Evolutionary conservation across 2,329 filamentous ascomycete species (phyloP).

Genomic region (Sarocladium strictum): DNA sequence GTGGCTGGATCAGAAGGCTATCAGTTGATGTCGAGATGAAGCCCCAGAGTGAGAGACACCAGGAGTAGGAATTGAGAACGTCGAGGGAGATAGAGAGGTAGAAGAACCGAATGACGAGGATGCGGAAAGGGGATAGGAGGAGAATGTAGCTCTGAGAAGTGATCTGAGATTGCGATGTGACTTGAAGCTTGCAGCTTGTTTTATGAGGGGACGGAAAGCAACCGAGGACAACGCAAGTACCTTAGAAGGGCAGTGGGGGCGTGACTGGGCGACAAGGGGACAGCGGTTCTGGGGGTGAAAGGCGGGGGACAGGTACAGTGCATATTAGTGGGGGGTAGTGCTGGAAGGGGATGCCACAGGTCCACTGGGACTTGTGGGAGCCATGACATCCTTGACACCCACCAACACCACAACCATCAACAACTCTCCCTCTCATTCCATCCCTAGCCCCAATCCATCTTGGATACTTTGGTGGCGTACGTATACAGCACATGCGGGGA

Average conservation of each 20-base stretch:
- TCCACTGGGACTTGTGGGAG: not conserved
- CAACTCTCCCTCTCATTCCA: not conserved
- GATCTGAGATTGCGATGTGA: not conserved
- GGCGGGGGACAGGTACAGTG: not conserved
- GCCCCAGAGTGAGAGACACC: not conserved
- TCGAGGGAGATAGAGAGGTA: too few species aligned
- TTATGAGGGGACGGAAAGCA: conserved; percentile 8
- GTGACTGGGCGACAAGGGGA: not conserved
- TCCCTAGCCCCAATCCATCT: not conserved
- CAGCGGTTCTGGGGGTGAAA: not conserved
- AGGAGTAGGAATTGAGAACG: not conserved
- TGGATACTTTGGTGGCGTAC: not conserved
- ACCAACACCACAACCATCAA: not conserved
- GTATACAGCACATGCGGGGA: not conserved
- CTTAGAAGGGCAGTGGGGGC: not conserved
- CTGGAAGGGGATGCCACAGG: not conserved
- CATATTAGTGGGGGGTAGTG: conserved; percentile 1
- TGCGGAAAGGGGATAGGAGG: not conserved
- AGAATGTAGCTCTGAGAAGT: not conserved
- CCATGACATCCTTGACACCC: not conserved
- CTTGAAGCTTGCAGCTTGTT: not conserved
- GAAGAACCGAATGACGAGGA: not conserved
- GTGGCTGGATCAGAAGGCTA: conserved; percentile 10
- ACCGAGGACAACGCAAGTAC: conserved; percentile 4
- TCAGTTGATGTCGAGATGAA: not conserved